Conservation (phyloP, 805 yeast genomes). For the Lipomyces sp. region DNA sequence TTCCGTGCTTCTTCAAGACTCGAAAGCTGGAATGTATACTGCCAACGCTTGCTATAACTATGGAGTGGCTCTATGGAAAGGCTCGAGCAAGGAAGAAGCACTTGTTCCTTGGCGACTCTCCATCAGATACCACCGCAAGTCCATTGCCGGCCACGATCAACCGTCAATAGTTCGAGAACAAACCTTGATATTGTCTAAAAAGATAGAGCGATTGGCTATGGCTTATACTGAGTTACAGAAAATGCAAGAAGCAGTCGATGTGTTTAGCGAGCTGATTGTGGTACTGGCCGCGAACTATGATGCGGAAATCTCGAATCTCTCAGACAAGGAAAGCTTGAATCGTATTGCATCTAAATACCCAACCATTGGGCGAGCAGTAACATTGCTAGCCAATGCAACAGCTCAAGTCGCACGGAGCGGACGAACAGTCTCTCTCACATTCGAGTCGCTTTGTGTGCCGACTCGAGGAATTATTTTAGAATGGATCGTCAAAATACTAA, state of each 20-base stretch:
- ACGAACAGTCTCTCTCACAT: background rate
- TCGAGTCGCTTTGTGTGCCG: background rate
- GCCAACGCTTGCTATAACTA: constrained; percentile 18
- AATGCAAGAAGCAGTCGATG: constrained; percentile 1
- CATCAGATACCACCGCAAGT: constrained; percentile 9
- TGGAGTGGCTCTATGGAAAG: constrained; percentile 16
- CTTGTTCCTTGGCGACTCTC: constrained; percentile 14
- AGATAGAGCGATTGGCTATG: constrained; percentile 21
- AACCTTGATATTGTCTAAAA: constrained; percentile 2
- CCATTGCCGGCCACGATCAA: background rate
- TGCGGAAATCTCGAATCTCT: background rate
- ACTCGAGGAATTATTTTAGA: constrained; percentile 15
- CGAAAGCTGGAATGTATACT: constrained; percentile 4
- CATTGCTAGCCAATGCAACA: background rate
- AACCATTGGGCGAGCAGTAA: constrained; percentile 6
- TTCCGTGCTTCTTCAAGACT: constrained; percentile 8
- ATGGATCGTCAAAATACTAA: constrained; percentile 9
- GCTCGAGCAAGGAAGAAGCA: constrained; percentile 10
- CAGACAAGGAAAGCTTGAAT: background rate
- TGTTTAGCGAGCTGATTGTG: constrained; percentile 1
- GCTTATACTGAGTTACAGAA: constrained; percentile 13
- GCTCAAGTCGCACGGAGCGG: background rate
- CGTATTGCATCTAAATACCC: background rate
- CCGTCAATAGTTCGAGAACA: background rate
- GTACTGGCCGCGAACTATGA: background rate